Evolutionary conservation across 192 early-diverging fungal species (phyloP).

Genomic region (Linnemannia elongata): DNA sequence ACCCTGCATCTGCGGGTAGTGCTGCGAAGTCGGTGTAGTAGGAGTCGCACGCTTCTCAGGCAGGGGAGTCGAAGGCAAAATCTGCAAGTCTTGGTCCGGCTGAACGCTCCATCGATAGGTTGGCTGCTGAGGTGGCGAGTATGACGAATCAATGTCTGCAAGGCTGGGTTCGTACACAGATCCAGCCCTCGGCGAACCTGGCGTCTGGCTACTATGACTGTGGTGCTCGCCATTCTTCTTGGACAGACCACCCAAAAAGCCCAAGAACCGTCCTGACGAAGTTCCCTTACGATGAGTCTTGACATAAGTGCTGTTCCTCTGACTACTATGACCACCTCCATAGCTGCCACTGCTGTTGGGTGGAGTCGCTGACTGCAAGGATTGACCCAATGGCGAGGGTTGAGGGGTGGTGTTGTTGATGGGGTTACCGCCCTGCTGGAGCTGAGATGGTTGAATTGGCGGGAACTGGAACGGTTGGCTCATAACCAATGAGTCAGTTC

Average conservation of each 20-base stretch:
- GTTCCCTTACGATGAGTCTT: conserved; percentile 39
- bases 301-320: conserved; percentile 9
- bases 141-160: conserved; percentile 30
- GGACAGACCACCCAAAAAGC: conserved; percentile 46
- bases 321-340: too few species aligned
- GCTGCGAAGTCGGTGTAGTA: conserved; percentile 15
- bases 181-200: not conserved
- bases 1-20: not conserved
- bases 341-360: not conserved
- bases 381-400: not conserved
- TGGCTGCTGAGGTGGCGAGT: not conserved
- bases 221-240: conserved; percentile 41
- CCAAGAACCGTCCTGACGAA: conserved; percentile 46
- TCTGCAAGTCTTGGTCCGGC: not conserved
- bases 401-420: not conserved
- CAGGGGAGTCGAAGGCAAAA: not conserved
- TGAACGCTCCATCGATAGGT: not conserved
- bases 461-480: conserved; percentile 9
- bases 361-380: not conserved
- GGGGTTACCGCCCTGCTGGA: not conserved
- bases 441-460: not conserved
- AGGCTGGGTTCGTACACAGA: conserved; percentile 1
- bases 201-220: not conserved
- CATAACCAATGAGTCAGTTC: conserved; percentile 31
- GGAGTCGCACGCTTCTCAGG: conserved; percentile 9